Conservation (phyloP, 306 rosid genomes). For the Datisca glomerata region DNA sequence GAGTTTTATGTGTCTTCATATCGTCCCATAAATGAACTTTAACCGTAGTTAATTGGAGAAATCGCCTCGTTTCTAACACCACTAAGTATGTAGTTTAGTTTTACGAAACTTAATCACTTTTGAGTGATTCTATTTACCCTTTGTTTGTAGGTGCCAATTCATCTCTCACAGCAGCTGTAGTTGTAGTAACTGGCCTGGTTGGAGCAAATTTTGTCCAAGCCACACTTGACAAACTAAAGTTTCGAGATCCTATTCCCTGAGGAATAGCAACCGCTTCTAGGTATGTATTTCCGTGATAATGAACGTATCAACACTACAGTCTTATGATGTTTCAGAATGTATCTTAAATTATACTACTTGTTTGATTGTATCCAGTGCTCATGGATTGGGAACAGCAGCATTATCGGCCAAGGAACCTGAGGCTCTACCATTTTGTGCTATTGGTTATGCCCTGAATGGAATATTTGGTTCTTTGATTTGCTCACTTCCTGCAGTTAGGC, state of each 20-base stretch:
- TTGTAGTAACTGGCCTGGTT: constrained; percentile 84
- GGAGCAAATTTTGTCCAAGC: constrained; percentile 96
- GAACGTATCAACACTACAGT: no score
- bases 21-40: no score
- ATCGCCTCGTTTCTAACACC: no score
- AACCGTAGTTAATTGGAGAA: no score
- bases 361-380: constrained; percentile 64
- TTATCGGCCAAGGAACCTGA: constrained; percentile 95
- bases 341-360: no score
- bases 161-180: constrained; percentile 84
- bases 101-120: neutral
- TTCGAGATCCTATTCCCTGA: constrained; percentile 85
- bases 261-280: constrained; percentile 99
- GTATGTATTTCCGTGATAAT: no score
- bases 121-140: neutral
- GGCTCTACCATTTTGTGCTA: constrained; percentile 95
- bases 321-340: no score
- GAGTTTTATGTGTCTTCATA: no score
- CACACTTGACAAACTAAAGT: constrained; percentile 57
- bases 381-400: constrained; percentile 95
- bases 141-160: constrained; percentile 59
- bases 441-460: constrained; percentile 83
- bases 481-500: constrained; percentile 69
- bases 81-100: no score
- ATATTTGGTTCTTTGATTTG: constrained; percentile 84